A percentile compares a stretch with the other conserved stretches of the same genome.
These are phyloP conservation scores for Bruguiera gymnorhiza DNA, from an alignment of 345 rosid species.

Conservation along the genomic window DNA sequence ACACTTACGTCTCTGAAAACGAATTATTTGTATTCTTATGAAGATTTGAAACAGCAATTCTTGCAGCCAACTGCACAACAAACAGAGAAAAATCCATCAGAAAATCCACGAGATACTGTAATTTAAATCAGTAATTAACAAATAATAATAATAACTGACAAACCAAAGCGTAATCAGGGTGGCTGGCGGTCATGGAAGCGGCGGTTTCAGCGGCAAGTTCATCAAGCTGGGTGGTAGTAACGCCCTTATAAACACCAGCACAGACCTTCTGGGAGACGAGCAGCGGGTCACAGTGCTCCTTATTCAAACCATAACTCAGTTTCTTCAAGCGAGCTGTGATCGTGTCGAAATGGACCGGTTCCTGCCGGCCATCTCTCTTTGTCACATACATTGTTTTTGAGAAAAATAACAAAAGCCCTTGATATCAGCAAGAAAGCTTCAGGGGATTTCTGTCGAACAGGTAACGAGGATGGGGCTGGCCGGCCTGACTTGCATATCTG, in stretches of 20 bases:
- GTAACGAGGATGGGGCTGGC: background rate
- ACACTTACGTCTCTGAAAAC: constrained; percentile 85
- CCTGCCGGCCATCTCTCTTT: constrained; percentile 1
- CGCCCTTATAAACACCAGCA: constrained; percentile 80
- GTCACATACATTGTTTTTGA: background rate
- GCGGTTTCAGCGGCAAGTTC: constrained; percentile 93
- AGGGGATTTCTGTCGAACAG: constrained; percentile 16
- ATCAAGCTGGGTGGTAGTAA: constrained; percentile 84
- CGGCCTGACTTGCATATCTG: too few relatives aligned
- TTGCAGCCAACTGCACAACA: constrained; percentile 80
- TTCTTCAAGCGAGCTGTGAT: background rate
- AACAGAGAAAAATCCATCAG: background rate
- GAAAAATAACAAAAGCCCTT: too few relatives aligned
- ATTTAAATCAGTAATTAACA: background rate
- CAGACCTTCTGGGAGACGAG: constrained; percentile 4
- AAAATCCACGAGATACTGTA: background rate
- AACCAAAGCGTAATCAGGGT: constrained; percentile 90
- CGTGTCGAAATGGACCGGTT: background rate
- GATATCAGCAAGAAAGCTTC: background rate
- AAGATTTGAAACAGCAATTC: constrained; percentile 82
- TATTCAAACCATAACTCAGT: background rate
- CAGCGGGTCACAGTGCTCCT: background rate
- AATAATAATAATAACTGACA: constrained; percentile 19
- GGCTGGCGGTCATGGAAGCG: constrained; percentile 81
- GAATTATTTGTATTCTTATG: constrained; percentile 86